Conservation (phyloP, 768 basidiomycete species). For the Asterophora lycoperdoides region DNA sequence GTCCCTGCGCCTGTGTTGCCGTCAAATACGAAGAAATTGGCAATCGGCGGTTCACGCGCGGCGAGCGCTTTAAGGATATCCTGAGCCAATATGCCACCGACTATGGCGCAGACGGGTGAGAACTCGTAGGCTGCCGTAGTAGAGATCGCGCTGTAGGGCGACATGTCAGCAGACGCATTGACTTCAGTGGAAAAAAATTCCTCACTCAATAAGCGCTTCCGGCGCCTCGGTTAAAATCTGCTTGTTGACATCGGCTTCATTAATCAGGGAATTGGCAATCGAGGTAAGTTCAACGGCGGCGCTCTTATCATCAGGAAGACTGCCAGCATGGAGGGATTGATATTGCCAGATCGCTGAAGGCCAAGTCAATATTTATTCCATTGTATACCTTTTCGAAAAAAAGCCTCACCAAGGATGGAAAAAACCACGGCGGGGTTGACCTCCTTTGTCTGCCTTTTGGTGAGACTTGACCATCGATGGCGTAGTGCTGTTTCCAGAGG, state of each 20-base stretch:
- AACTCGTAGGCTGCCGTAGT: constrained; percentile 79
- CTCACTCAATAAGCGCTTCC: constrained; percentile 59
- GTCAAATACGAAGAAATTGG: constrained; percentile 89
- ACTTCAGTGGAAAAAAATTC: constrained; percentile 11
- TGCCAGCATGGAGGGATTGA: constrained; percentile 52
- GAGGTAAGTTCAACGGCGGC: constrained; percentile 53
- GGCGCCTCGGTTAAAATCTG: constrained; percentile 59
- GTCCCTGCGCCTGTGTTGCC: constrained; percentile 75
- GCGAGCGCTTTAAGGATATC: constrained; percentile 91
- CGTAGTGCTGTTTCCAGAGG: constrained; percentile 59
- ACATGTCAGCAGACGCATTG: constrained; percentile 5
- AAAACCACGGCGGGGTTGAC: constrained; percentile 75
- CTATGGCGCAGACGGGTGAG: constrained; percentile 89
- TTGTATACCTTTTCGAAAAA: neutral
- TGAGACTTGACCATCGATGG: constrained; percentile 66
- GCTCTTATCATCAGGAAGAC: constrained; percentile 49
- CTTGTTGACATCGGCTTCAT: constrained; percentile 63
- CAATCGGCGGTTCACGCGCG: constrained; percentile 87
- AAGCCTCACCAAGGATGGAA: constrained; percentile 58
- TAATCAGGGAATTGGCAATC: constrained; percentile 61
- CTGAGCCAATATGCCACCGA: constrained; percentile 93
- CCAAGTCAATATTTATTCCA: neutral
- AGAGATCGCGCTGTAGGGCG: constrained; percentile 51
- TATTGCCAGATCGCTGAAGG: constrained; percentile 78
- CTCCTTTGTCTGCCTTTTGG: constrained; percentile 75